Percentiles rank a stretch among this genome's conserved stretches.
Conservation (phyloP, 768 basidiomycete genomes). For the Lactarius quietus region DNA sequence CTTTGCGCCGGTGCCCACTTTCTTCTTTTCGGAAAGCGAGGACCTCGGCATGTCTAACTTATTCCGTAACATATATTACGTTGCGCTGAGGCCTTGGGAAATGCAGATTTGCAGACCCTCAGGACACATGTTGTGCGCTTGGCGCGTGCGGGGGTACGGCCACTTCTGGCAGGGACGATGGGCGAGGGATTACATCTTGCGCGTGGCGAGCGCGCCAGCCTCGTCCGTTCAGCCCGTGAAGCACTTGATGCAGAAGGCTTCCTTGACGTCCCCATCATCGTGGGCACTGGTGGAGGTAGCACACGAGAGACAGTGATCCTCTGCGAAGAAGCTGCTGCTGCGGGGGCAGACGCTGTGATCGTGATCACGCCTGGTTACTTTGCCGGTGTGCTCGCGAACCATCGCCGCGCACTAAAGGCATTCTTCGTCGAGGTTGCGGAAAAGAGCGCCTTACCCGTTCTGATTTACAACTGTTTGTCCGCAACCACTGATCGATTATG, state of each 20-base stretch:
- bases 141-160: slow-evolving; percentile 64
- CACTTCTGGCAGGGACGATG: slow-evolving; percentile 78
- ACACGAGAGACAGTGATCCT: slow-evolving; percentile 80
- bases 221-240: slow-evolving; percentile 65
- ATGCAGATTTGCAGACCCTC: slow-evolving; percentile 62
- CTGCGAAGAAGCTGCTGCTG: slow-evolving; percentile 69
- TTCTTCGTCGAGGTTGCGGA: slow-evolving; percentile 75
- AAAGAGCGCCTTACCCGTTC: slow-evolving; percentile 81
- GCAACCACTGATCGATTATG: not conserved
- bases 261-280: slow-evolving; percentile 60
- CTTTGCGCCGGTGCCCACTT: slow-evolving; percentile 83
- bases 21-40: slow-evolving; percentile 72
- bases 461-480: slow-evolving; percentile 79
- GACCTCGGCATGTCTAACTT: slow-evolving; percentile 68
- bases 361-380: slow-evolving; percentile 88
- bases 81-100: not conserved
- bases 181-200: slow-evolving; percentile 79
- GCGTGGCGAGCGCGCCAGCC: slow-evolving; percentile 57
- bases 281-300: slow-evolving; percentile 79
- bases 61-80: not conserved
- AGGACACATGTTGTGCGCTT: slow-evolving; percentile 60
- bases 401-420: slow-evolving; percentile 66
- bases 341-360: slow-evolving; percentile 85
- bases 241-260: slow-evolving; percentile 68
- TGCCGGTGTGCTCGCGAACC: slow-evolving; percentile 62